Evolutionary conservation across 371 early-diverging fungal species (phyloP), one percentile per base, ranked within the genome.

Genomic region (Rhizopus delemar): DNA sequence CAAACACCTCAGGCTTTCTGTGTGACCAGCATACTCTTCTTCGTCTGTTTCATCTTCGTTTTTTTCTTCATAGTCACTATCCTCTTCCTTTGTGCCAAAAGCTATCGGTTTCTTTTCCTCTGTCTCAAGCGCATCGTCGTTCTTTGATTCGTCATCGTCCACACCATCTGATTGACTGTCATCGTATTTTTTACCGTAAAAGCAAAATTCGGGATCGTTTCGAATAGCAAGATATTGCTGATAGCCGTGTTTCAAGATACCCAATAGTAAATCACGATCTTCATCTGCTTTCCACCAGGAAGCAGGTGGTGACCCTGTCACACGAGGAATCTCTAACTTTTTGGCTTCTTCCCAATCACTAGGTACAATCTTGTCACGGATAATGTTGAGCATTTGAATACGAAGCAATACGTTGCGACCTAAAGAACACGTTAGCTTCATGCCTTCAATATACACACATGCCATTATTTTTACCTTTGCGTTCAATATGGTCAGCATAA

Each of bases 271-370:
- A 66, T 90, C 91, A n/a, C 88, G 85, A 60, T 95, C 95, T 64
- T 92, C 88, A n/a, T 81, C 65, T 4, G 80, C 75, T 7, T 90
- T 89, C 95, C 95, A 95, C 93, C 93, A 92, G 1, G 78, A 64
- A 1, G 82, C 83, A 9, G 92, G 92, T 5, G 51, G 41, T 4
- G 63, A 72, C 39, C 81, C 82, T 31, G 77, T 76, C 0, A 88
- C 77, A 31, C 75, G 71, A 11, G 93, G 92, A 55, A 79, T 76
- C 0, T 57, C 51, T 5, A 79, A 48, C 7, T 52, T 55, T 53
- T 79, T 79, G 5, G 80, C 80, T 39, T 72, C 75, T 34, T 79
- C 70, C 80, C 80, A 79, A 13, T 71, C 68, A 12, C 70, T 74
- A 4, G 80, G 80, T 3, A 85, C 77, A 45, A 89, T 83, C 60